Evolutionary conservation across 2,329 filamentous ascomycete species (phyloP), one percentile per base, ranked within the genome.

Genomic region (Dichotomopilus funicola): DNA sequence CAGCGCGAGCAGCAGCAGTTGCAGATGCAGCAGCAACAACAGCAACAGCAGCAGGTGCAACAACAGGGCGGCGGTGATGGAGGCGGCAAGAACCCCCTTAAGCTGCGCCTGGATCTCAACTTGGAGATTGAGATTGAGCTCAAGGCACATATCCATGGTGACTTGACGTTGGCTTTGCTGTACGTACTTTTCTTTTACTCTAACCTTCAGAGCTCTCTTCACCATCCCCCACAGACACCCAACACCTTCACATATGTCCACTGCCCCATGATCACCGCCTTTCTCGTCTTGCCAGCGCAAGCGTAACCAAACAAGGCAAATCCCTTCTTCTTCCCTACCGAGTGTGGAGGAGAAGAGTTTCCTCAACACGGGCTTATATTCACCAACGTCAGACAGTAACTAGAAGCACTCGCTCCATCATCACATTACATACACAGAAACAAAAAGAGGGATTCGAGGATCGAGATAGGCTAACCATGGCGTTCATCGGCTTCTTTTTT

Each of bases 41-140:
- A 63, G 46, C 54, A 60, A 50, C 57, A 61, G 52, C 57, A 61
- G 61, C 58, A 62, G 49, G 65, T 66, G 54, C 60, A 63, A 42
- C 45, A 71, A 65, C 52, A 68, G 61, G 64, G 68, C 19, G 3
- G 19, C 19, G 19, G 19, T 71, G 63, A 62, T 63, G 64, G 65
- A 63, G 72, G 72, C 60, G 63, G 65, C 60, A 72, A 81, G 60
- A 85, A 88, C 63, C 84, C 86, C 31, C 70, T 90, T 67, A 85
- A 85, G 68, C 71, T 91, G 67, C 77, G 83, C 54, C 71, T 90
- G 36, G 87, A 91, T 67, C 74, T 90, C 54, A 91, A 91, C 70
- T 72, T 91, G 52, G 88, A 91, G 65, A 79, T 91, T 51, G 87
- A 91, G 72, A 87, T 91, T 62, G 83, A 89, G 70, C 74, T 91